Percentiles rank a stretch among this genome's conserved stretches.
Conservation (phyloP, 108 stramenopile species). For the Mayamaea pseudoterrestris region DNA sequence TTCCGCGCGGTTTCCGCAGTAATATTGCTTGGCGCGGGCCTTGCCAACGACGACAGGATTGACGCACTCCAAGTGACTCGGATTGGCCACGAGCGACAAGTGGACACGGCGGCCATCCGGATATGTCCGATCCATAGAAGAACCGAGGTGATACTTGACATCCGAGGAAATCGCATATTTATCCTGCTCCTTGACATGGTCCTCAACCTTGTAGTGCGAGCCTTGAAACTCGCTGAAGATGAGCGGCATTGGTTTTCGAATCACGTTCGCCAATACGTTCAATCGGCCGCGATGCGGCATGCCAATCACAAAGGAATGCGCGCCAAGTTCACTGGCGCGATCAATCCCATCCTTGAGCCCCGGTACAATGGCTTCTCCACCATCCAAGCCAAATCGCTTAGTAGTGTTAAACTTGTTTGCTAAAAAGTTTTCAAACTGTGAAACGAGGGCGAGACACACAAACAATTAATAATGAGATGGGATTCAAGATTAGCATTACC, state of each 20-base stretch:
- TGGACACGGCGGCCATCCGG: constrained; percentile 93
- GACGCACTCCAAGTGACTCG: constrained; percentile 97
- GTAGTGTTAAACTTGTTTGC: constrained; percentile 97
- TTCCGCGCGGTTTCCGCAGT: constrained; percentile 80
- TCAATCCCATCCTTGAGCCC: constrained; percentile 95
- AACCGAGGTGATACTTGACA: constrained; percentile 99
- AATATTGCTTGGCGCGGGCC: constrained; percentile 96
- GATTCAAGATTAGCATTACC: too few species aligned
- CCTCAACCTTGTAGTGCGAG: constrained; percentile 80
- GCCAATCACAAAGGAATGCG: constrained; percentile 93
- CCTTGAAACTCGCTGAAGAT: constrained; percentile 98
- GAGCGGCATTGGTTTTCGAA: constrained; percentile 96
- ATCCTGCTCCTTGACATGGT: constrained; percentile 49
- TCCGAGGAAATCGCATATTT: constrained; percentile 89
- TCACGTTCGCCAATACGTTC: constrained; percentile 97
- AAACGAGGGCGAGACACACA: too few species aligned
- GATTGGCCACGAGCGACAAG: constrained; percentile 95
- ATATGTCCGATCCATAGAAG: constrained; percentile 95
- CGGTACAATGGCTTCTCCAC: constrained; percentile 93
- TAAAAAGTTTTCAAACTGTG: constrained; percentile 95
- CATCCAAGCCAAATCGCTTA: constrained; percentile 98
- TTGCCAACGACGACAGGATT: constrained; percentile 95
- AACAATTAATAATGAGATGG: too few species aligned
- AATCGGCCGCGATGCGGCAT: constrained; percentile 98
- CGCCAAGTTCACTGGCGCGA: constrained; percentile 88